Base-by-base conservation (phyloP, 2,329 filamentous ascomycete genomes). In the Exophiala calicioides region DNA sequence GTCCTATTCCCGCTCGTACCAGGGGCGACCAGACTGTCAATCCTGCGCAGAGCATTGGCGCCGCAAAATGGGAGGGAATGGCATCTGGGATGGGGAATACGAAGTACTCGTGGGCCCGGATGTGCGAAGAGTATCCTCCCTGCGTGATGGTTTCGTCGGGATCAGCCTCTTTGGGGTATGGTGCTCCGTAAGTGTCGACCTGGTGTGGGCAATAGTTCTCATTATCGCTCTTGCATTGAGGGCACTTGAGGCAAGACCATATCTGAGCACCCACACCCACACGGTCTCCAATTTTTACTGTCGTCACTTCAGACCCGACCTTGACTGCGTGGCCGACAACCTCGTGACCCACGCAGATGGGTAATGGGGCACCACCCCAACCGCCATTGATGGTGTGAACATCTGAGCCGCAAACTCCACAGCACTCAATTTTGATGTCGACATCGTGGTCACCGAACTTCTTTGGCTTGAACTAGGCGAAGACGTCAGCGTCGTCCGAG, bases 401-500 rank as follows among this genome's bases (percentile, higher is more conserved):
- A 62, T 89, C 85, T 57, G 80, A 85, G 58, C 84, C 81, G 65
- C 85, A 89, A 42, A 89, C 77, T 62, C 88, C 86, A 62, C 87
- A 91, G 64, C 80, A 84, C 57, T 90, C 83, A 61, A 95, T 85
- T 74, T 90, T 86, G 69, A 95, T 81, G 65, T 95, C 89, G 60
- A 95, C 81, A 64, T 95, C 89, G 68, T 88, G 79, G 65, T 90
- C 87, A 56, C 85, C 88, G 65, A 94, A 94, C 13, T 86, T 86
- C 74, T 94, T 93, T 48, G 90, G 82, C 59, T 83, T 79, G 74
- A 88, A 89, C 74, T 90, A 27, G 24, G 20, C n/a, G n/a, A 26
- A 6, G 21, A 23, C 19, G 40, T 53, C 42, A 50, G 32, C 21
- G 18, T 20, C n/a, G 5, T 19, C 44, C 38, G 15, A 4, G 12